Evolutionary conservation across 1,284 basidiomycete genomes (phyloP), one percentile per base, ranked within the genome.

Genomic region (Moniliophthora roreri): DNA sequence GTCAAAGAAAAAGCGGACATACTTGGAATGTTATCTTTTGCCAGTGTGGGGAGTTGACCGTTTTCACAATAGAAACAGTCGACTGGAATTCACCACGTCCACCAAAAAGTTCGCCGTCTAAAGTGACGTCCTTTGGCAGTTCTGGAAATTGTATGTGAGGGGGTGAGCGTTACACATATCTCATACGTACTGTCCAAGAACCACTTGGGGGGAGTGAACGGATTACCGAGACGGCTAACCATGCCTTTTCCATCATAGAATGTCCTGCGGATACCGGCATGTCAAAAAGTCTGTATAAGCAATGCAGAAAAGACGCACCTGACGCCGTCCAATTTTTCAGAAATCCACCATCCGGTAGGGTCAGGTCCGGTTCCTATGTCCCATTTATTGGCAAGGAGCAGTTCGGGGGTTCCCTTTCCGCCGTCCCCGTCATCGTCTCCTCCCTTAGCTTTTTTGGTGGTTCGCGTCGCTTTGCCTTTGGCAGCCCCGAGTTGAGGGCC

Each of bases 331-430:
- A 84, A 64, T 60, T 84, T 87, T 62, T 88, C 85, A 20, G 82
- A 84, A 24, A 86, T 76, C 83, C 83, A 86, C 80, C 81, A 86
- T 0, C 80, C 82, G 9, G 76, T 77, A 0, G 83, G 84, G 60
- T 86, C 83, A 40, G 72, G 68, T 0, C 79, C 80, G 9, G 63
- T 76, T 11, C 80, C 77, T 6, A 82, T 53, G 52, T 81, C 80
- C 80, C 82, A 86, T 53, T 81, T 81, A 54, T 79, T 77, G 1
- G 84, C 85, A 0, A 87, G 69, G 45, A 87, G 65, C 3, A 86
- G 61, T n/a, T 48, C 73, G 71, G 16, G 60, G 54, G 3, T 58
- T 47, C 3, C 44, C 53, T 11, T 60, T 67, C 0, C 67, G 8
- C 65, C 67, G 4, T 66, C 68, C 28, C 67, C 70, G 9, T 67